These are phyloP conservation scores for Tetradesmus obliquus DNA, from an alignment of 139 green algal species.

Conservation along the genomic window DNA sequence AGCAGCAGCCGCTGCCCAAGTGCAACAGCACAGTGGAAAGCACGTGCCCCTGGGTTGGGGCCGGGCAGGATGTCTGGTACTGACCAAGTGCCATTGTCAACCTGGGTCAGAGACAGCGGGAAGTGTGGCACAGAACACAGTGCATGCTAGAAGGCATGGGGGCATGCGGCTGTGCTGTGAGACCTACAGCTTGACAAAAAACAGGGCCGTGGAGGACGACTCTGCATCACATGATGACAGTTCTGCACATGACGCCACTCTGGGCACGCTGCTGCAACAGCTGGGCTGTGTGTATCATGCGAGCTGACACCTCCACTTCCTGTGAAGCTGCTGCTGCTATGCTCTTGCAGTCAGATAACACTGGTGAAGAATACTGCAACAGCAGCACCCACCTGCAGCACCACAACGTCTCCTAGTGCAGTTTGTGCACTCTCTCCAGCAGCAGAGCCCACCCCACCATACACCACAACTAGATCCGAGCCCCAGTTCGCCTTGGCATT, in stretches of 20 bases:
- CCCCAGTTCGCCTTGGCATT: slow-evolving; percentile 23
- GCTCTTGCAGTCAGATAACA: too few species aligned
- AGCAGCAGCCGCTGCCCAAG: slow-evolving; percentile 66
- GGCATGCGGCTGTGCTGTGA: too few species aligned
- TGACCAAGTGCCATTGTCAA: slow-evolving; percentile 56
- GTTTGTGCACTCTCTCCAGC: slow-evolving; percentile 38
- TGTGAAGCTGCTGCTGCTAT: not conserved
- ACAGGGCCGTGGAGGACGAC: too few species aligned
- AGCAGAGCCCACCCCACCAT: slow-evolving; percentile 41
- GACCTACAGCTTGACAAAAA: too few species aligned
- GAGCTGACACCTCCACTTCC: not conserved
- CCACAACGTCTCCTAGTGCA: slow-evolving; percentile 52
- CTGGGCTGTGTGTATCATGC: not conserved
- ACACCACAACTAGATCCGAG: slow-evolving; percentile 57
- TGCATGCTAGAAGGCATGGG: too few species aligned
- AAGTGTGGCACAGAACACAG: too few species aligned
- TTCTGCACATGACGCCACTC: too few species aligned
- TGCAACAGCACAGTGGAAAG: slow-evolving; percentile 73
- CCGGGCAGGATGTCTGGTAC: slow-evolving; percentile 44
- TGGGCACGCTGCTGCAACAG: too few species aligned
- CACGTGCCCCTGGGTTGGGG: slow-evolving; percentile 55
- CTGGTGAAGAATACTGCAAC: not conserved
- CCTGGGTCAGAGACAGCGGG: slow-evolving; percentile 30
- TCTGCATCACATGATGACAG: too few species aligned
- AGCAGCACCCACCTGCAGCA: slow-evolving; percentile 44